These are phyloP conservation scores for Colletotrichum cuscutae DNA, from an alignment of 2,329 filamentous ascomycete genomes.

Conservation along the genomic window DNA sequence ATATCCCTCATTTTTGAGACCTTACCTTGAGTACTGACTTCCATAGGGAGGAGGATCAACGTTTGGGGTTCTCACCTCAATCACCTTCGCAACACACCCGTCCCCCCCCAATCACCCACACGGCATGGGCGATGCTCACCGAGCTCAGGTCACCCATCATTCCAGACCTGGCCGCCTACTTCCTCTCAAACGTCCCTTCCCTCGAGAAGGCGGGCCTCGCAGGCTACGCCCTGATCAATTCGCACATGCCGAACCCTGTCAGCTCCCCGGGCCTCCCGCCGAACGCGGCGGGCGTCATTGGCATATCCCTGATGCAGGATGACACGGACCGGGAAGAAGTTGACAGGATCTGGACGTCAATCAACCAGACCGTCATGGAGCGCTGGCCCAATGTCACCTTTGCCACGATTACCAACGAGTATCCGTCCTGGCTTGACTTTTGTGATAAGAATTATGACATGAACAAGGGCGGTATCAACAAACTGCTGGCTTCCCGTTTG, in stretches of 20 bases:
- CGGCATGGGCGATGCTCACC: conserved; percentile 38
- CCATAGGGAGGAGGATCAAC: conserved; percentile 67
- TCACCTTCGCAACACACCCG: conserved; percentile 64
- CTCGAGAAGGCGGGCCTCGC: conserved; percentile 63
- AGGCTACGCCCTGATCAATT: conserved; percentile 52
- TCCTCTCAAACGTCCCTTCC: conserved; percentile 56
- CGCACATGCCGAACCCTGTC: conserved; percentile 44
- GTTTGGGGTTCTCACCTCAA: conserved; percentile 68
- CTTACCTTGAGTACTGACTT: background rate
- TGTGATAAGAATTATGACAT: conserved; percentile 50
- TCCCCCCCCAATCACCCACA: conserved; percentile 48
- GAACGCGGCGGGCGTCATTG: conserved; percentile 47
- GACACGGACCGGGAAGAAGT: conserved; percentile 42
- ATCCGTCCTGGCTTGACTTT: conserved; percentile 49
- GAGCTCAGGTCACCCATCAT: conserved; percentile 48
- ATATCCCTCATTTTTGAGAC: conserved; percentile 33
- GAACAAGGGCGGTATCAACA: conserved; percentile 46
- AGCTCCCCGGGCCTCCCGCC: conserved; percentile 45
- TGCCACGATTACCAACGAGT: conserved; percentile 9
- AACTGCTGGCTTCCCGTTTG: conserved; percentile 55
- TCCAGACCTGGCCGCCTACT: conserved; percentile 58
- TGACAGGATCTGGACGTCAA: conserved; percentile 44
- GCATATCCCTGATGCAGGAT: conserved; percentile 49
- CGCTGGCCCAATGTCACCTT: conserved; percentile 47
- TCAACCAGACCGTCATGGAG: conserved; percentile 49